Evolutionary conservation across 495 filamentous ascomycete genomes (phyloP).

Genomic region (Parmelia sp.): DNA sequence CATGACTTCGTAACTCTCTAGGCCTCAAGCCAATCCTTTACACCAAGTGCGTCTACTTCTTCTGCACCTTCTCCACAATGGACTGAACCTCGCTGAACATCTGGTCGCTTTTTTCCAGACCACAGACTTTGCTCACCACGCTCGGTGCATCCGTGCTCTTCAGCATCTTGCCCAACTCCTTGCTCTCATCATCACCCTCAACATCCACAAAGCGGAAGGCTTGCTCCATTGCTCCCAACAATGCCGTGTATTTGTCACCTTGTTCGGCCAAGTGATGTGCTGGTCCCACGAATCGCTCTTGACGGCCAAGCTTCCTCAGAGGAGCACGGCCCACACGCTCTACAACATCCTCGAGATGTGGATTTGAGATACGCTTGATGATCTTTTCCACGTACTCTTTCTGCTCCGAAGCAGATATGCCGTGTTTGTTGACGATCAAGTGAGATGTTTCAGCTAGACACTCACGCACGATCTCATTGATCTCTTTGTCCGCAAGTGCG

Average conservation of each 20-base stretch:
- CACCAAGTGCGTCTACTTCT: constrained; percentile 16
- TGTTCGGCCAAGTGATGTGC: constrained; percentile 76
- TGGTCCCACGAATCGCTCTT: constrained; percentile 93
- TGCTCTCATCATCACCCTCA: constrained; percentile 78
- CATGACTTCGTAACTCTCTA: constrained; percentile 4
- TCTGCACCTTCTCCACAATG: constrained; percentile 73
- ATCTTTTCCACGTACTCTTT: constrained; percentile 87
- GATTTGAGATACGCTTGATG: constrained; percentile 86
- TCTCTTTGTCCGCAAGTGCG: constrained; percentile 59
- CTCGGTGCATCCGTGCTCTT: constrained; percentile 60
- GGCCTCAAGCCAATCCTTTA: not conserved
- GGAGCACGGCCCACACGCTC: constrained; percentile 95
- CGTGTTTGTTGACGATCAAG: constrained; percentile 82
- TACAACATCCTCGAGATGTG: constrained; percentile 84
- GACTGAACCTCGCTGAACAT: constrained; percentile 65
- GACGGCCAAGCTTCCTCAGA: constrained; percentile 81
- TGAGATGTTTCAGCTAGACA: constrained; percentile 74
- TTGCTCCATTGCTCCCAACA: constrained; percentile 75
- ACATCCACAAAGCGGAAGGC: constrained; percentile 91
- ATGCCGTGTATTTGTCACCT: constrained; percentile 58
- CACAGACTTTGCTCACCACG: constrained; percentile 65
- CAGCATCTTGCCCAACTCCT: constrained; percentile 75
- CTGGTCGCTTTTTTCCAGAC: constrained; percentile 62
- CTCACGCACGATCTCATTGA: constrained; percentile 66
- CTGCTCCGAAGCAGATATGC: constrained; percentile 69